Evolutionary conservation across 2,329 filamentous ascomycete genomes (phyloP), one percentile per base, ranked within the genome.

Genomic region (Aureobasidium sp.): DNA sequence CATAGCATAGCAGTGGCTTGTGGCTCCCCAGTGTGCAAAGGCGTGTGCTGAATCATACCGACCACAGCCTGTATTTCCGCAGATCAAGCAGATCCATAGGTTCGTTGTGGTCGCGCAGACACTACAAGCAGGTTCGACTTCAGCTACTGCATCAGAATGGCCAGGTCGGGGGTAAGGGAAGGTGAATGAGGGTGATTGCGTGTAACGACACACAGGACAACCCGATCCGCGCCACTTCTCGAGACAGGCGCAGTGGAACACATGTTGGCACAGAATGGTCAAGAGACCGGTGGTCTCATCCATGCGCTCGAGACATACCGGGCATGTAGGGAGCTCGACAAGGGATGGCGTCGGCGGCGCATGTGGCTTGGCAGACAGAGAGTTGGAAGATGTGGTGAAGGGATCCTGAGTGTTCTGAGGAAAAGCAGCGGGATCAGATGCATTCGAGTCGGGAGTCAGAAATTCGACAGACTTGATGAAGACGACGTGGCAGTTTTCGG

Each of bases 281-380:
- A 99, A 84, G 2, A 99, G 80, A 0, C 94, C 94, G 0, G 92
- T 95, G 0, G 92, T 97, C 73, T 97, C 93, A 70, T 99, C 94
- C 94, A 99, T 99, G 52, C 93, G 87, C 74, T 99, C 94, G 5
- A 99, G 82, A 67, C 94, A 99, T 10, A 99, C 94, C 0, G 94
- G 92, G 67, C 94, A 99, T 1, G 94, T 97, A 1, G 94, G 94
- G 13, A 99, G 79, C 76, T 99, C 94, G 60, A 96, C 83, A 1
- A 97, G 81, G 55, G 90, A 88, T 1, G 92, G 89, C 0, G 93
- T 96, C 1, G 84, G 84, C n/a, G 86, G 86, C 13, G 86, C 83
- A n/a, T 84, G 76, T 12, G 86, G 86, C 70, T 87, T 87, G 8
- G 78, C 79, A 2, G 82, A 70, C 7, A 71, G 63, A 27, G 64